A percentile compares a stretch with the other conserved stretches of the same genome.
Evolutionary conservation across 306 rosid species (phyloP).

Genomic region (Dalbergia cultrata): DNA sequence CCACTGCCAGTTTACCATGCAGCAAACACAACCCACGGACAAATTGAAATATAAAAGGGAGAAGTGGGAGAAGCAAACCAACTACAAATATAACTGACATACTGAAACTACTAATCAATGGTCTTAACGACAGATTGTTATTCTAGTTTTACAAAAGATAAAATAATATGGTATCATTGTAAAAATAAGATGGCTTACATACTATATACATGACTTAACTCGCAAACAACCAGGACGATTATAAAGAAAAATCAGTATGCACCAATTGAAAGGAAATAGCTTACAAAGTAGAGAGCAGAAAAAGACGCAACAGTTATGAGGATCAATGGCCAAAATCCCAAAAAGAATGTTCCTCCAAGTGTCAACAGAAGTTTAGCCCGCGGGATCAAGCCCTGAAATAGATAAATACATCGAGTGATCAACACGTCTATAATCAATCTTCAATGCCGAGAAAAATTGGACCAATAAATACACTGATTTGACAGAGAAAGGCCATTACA

Average conservation of each 20-base stretch:
- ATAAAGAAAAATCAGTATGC: background rate
- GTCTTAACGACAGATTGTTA: slow-evolving; percentile 3
- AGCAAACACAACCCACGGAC: background rate
- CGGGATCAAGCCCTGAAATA: slow-evolving; percentile 87
- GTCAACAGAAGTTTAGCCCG: slow-evolving; percentile 88
- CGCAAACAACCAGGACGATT: slow-evolving; percentile 6
- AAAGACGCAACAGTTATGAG: slow-evolving; percentile 69
- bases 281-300: slow-evolving; percentile 85
- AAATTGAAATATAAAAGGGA: background rate
- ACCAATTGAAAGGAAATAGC: slow-evolving; percentile 42
- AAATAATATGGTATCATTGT: background rate
- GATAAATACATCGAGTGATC: slow-evolving; percentile 25
- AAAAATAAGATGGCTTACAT: background rate
- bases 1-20: background rate
- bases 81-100: background rate
- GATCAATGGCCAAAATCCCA: slow-evolving; percentile 93
- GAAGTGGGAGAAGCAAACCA: background rate
- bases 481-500: slow-evolving; percentile 20
- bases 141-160: slow-evolving; percentile 3
- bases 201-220: background rate
- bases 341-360: slow-evolving; percentile 91
- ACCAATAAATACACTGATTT: background rate
- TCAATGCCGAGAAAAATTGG: slow-evolving; percentile 6
- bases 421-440: background rate
- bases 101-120: background rate